These are phyloP conservation scores for Cyclostephanos invisitatus DNA, from an alignment of 108 stramenopile genomes.

Conservation along the genomic window DNA sequence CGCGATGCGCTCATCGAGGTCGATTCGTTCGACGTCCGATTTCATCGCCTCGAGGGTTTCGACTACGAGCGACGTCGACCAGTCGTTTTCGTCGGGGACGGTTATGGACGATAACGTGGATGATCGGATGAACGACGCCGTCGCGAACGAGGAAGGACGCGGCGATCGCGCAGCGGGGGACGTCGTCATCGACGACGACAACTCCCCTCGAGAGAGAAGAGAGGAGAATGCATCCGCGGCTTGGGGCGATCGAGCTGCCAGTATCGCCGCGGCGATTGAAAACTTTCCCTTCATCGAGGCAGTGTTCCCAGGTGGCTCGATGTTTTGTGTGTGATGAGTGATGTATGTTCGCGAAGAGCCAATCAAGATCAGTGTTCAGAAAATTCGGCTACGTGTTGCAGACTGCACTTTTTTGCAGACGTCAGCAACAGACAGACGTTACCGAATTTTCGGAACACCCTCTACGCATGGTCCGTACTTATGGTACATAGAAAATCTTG, in stretches of 20 bases:
- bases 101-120: not conserved
- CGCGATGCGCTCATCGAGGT: slow-evolving; percentile 52
- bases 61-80: slow-evolving; percentile 64
- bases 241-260: slow-evolving; percentile 7
- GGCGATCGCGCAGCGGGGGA: slow-evolving; percentile 25
- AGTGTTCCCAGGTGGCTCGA: too few relatives aligned
- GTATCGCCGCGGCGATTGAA: slow-evolving; percentile 30
- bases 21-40: slow-evolving; percentile 71
- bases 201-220: not conserved
- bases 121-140: slow-evolving; percentile 4
- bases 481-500: too few relatives aligned
- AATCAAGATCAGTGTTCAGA: too few relatives aligned
- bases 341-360: too few relatives aligned
- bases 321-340: too few relatives aligned
- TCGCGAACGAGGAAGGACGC: slow-evolving; percentile 19
- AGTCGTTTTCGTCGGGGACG: not conserved
- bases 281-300: slow-evolving; percentile 10
- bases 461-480: too few relatives aligned
- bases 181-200: not conserved
- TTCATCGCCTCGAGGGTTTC: slow-evolving; percentile 71
- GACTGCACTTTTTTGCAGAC: too few relatives aligned
- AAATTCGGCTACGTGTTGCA: too few relatives aligned
- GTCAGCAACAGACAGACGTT: too few relatives aligned
- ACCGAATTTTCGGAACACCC: too few relatives aligned
- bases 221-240: slow-evolving; percentile 28